Base-by-base conservation (phyloP, 495 filamentous ascomycete genomes). In the Hypoxylon cercidicola region DNA sequence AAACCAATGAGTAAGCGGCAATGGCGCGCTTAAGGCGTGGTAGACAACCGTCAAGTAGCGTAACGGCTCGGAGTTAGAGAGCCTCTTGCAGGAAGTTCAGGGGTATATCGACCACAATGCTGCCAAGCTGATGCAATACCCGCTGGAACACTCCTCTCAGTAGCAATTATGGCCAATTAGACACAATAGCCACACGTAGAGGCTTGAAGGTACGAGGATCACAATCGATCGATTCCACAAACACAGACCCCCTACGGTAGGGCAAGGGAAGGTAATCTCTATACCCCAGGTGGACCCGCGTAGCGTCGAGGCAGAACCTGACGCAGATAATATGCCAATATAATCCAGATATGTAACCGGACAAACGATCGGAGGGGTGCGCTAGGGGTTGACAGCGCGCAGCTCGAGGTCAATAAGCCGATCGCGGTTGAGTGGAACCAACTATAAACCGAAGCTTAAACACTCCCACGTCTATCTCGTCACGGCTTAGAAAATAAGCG, bases 1-100 rank as follows among this genome's bases (percentile, higher is more conserved):
- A 58, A 41, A 13, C 51, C 53, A 62, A 30, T 67, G 64, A 63
- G 59, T 68, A 59, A 68, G 64, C 64, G 59, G 46, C 64, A 13
- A 63, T 49, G 20, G 54, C 43, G 15, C 12, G 16, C 23, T 35
- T 35, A 19, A n/a, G 11, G 57, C 34, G 23, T 40, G 32, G 49
- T 6, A 55, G 20, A 44, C 54, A 28, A 40, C 30, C 54, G 46
- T 44, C 56, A 30, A 56, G 60, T 44, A 34, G 46, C 30, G 10
- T 16, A 44, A 54, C 9, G 20, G 28, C 41, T 39, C 66, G 66
- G 66, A 65, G 66, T 53, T 69, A 69, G 51, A 60, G 45, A 65
- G 41, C 32, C 37, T 52, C 61, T 35, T 69, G 66, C 61, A 69
- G 66, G 8, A 60, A 55, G 55, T 49, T 40, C 50, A 65, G 60